Conservation (phyloP, 345 rosid species). For the Aquilaria malaccensis region DNA sequence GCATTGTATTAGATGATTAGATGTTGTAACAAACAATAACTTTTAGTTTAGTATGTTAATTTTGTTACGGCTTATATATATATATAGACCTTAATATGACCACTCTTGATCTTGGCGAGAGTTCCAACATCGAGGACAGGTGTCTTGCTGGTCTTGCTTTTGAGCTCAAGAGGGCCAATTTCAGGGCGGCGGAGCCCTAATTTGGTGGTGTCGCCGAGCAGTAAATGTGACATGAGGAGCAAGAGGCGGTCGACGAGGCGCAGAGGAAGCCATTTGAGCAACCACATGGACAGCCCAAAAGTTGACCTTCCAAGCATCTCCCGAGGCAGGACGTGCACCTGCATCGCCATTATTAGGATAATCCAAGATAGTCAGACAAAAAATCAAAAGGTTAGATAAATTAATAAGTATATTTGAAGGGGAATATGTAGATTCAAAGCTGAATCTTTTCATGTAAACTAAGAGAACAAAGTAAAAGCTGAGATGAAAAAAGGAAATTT, state of each 20-base stretch:
- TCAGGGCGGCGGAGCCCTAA: conserved; percentile 60
- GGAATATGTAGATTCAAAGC: not conserved
- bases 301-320: conserved; percentile 80
- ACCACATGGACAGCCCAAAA: conserved; percentile 61
- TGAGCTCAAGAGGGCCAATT: conserved; percentile 75
- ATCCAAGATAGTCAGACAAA: not conserved
- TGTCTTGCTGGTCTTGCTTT: conserved; percentile 62
- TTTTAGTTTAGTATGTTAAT: too few species aligned
- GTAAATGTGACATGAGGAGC: conserved; percentile 38
- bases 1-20: too few species aligned
- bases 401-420: not conserved
- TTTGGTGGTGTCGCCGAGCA: conserved; percentile 57
- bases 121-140: conserved; percentile 86
- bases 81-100: conserved; percentile 56
- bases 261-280: conserved; percentile 76
- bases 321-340: conserved; percentile 90
- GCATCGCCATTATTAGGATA: conserved; percentile 3
- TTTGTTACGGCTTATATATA: not conserved
- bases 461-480: not conserved
- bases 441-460: not conserved
- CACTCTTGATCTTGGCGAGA: conserved; percentile 55
- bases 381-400: not conserved
- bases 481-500: conserved; percentile 5
- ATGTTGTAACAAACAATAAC: too few species aligned
- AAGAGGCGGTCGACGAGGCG: conserved; percentile 56